A percentile compares a stretch with the other conserved stretches of the same genome.
phyloP scores from a whole-genome alignment of 164 flowering plant genomes.

The Umbellularia californica region DNA sequence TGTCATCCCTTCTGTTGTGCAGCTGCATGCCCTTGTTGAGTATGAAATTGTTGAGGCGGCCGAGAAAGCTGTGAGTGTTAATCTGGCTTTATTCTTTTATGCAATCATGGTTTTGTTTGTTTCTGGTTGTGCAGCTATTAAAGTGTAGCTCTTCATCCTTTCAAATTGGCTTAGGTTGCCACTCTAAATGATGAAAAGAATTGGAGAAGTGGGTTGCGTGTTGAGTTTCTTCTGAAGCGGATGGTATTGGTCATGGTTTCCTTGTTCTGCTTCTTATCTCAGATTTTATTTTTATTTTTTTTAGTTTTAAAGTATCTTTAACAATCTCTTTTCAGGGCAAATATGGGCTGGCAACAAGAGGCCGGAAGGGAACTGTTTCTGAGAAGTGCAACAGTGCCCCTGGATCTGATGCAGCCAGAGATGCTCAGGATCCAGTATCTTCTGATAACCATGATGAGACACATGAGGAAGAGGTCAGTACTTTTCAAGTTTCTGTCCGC shows the following conservation, averaged over 20 bases:
- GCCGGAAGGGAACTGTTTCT: slow-evolving; percentile 37
- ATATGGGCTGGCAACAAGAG: slow-evolving; percentile 35
- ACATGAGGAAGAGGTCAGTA: slow-evolving; percentile 53
- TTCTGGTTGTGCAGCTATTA: neutral
- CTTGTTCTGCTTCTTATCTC: neutral
- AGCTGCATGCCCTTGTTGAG: slow-evolving; percentile 72
- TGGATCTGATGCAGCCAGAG: slow-evolving; percentile 29
- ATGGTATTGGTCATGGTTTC: slow-evolving; percentile 32
- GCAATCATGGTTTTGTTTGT: neutral
- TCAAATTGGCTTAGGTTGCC: slow-evolving; percentile 45
- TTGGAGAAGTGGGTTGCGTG: slow-evolving; percentile 91
- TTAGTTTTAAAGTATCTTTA: neutral
- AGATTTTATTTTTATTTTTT: neutral
- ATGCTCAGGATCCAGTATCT: slow-evolving; percentile 31
- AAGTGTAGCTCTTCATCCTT: neutral
- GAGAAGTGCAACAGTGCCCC: slow-evolving; percentile 35
- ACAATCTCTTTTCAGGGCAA: slow-evolving; percentile 34
- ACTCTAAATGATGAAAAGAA: slow-evolving; percentile 67
- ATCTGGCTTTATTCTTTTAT: neutral
- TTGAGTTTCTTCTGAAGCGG: slow-evolving; percentile 57
- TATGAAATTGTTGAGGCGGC: slow-evolving; percentile 84
- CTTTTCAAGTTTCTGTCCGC: neutral
- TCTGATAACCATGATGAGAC: slow-evolving; percentile 50
- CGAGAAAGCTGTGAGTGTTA: slow-evolving; percentile 81
- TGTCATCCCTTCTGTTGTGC: neutral